These are phyloP conservation scores for Cystobasidium ongulense DNA, from an alignment of 768 basidiomycete species.

Conservation along the genomic window DNA sequence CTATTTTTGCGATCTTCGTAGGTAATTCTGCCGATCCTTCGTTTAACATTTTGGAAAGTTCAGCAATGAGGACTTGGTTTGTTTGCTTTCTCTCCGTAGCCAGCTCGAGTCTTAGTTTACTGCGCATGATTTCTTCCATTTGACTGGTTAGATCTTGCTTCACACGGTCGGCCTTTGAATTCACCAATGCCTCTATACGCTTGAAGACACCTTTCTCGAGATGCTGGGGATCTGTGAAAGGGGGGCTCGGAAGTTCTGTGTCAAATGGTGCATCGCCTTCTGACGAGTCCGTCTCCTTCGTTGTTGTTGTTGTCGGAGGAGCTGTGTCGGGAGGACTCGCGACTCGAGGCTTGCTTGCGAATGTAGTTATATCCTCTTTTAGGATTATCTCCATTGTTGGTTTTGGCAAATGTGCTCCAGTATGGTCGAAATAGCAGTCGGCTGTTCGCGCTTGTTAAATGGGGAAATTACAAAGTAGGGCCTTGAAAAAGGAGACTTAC, in stretches of 20 bases:
- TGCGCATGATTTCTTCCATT: neutral
- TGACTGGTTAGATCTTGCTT: neutral
- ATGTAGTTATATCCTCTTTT: too few relatives aligned
- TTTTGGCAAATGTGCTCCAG: neutral
- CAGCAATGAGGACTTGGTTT: neutral
- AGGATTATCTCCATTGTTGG: neutral
- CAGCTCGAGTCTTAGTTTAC: neutral
- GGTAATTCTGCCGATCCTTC: neutral
- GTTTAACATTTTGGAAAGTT: neutral
- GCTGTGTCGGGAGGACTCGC: neutral
- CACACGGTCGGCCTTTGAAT: neutral
- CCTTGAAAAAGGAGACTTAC: neutral
- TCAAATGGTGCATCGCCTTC: too few relatives aligned
- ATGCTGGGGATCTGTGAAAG: too few relatives aligned
- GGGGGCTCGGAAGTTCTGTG: too few relatives aligned
- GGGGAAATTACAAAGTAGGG: too few relatives aligned
- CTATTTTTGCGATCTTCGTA: neutral
- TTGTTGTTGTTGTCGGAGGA: neutral
- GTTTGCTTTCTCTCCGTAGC: neutral
- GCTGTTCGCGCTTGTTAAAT: too few relatives aligned
- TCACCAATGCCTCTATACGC: neutral
- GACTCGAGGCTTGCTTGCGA: neutral
- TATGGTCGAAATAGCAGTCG: constrained; percentile 6
- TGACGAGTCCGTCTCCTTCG: too few relatives aligned
- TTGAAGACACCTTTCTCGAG: neutral